Evolutionary conservation across 1,284 basidiomycete genomes (phyloP), one percentile per base, ranked within the genome.

Genomic region (Boletus sp.): DNA sequence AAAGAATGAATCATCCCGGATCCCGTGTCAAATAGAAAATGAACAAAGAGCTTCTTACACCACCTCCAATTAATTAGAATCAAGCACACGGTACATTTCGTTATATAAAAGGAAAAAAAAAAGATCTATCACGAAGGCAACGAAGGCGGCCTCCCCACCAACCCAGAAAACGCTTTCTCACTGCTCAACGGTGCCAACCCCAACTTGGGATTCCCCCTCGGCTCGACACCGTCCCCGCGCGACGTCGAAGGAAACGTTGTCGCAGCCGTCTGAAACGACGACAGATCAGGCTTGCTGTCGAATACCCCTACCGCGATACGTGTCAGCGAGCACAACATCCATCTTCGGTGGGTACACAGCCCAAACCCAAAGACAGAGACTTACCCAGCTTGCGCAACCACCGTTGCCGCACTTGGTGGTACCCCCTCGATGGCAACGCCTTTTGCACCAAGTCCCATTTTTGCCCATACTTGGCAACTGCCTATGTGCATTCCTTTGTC

Each of bases 401-500:
- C n/a, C 75, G 66, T 48, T 76, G 74, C 1, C 74, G 71, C 37
- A 76, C 75, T 62, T 76, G 74, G 48, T 77, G 76, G 51, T 76
- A 76, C 1, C 73, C 73, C 51, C 72, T 63, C 24, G 73, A 74
- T 18, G 76, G 74, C 43, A 76, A 60, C 9, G 72, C 74, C 49
- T 76, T 75, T 60, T 76, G 75, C 27, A 75, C 74, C 36, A 77
- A 57, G 36, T 77, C 74, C 74, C 76, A 77, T 43, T 76, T 77
- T 54, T 76, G 76, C 24, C 75, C 76, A 36, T 76, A 67, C 62
- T 75, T 76, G 13, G 73, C 67, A 2, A 77, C 76, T 2, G 76
- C 76, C 72, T 76, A 43, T 2, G 8, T 36, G 16, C 12, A 9
- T 22, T 8, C 39, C 31, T 48, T 36, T 1, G 44, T 60, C 36